phyloP scores from a whole-genome alignment of 1,284 basidiomycete genomes.

The Cryptococcus floricola region DNA sequence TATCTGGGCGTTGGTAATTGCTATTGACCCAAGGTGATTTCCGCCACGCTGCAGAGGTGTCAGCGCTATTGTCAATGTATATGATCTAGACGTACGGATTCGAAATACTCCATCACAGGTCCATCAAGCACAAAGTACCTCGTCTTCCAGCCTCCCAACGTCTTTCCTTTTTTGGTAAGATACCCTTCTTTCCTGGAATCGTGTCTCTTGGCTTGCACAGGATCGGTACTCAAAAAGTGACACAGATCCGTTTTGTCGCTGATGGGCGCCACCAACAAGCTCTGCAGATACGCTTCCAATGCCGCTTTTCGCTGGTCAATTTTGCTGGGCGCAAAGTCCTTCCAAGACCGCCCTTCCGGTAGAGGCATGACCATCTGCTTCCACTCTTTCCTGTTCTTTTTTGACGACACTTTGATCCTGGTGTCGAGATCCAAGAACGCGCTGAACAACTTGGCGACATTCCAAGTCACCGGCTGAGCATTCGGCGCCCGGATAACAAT shows the following conservation, averaged over 20 bases:
- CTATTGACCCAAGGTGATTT: conserved; percentile 80
- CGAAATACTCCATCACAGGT: conserved; percentile 85
- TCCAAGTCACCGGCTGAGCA: conserved; percentile 63
- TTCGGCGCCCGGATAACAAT: conserved; percentile 43
- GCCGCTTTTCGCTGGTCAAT: conserved; percentile 89
- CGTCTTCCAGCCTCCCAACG: conserved; percentile 93
- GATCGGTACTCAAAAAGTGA: conserved; percentile 85
- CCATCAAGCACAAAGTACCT: conserved; percentile 89
- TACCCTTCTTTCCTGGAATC: conserved; percentile 95
- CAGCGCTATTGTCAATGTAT: neutral
- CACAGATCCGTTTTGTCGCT: conserved; percentile 87
- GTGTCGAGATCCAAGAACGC: conserved; percentile 81
- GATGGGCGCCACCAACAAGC: conserved; percentile 74
- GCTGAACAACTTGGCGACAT: conserved; percentile 87
- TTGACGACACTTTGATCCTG: conserved; percentile 58
- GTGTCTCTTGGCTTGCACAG: conserved; percentile 76
- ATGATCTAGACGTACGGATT: conserved; percentile 64
- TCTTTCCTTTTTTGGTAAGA: conserved; percentile 92
- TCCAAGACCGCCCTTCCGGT: conserved; percentile 91
- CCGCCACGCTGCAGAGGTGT: conserved; percentile 68
- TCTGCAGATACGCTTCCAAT: conserved; percentile 81
- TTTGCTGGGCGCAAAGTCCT: conserved; percentile 92
- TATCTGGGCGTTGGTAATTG: conserved; percentile 82
- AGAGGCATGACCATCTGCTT: conserved; percentile 70
- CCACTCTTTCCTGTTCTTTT: conserved; percentile 59